phyloP scores from a whole-genome alignment of 331 rosid species.

The Pyracantha coccinea region DNA sequence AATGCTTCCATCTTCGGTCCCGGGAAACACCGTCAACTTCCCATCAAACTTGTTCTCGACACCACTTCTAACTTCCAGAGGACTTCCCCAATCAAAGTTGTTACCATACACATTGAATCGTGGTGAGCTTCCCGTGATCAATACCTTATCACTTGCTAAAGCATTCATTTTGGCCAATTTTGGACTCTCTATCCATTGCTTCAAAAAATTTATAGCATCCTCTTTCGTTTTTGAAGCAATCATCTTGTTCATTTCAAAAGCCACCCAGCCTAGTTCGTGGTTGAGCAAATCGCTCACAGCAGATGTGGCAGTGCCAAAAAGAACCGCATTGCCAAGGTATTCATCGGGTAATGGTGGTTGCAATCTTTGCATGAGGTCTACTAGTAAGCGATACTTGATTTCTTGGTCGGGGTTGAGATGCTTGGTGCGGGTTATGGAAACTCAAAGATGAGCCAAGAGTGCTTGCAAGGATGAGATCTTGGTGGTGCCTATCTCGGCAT shows the following conservation, averaged over 20 bases:
- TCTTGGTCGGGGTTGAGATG: neutral
- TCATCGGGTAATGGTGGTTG: neutral
- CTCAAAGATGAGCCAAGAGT: conserved; percentile 11
- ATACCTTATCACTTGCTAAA: neutral
- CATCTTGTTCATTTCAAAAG: conserved; percentile 28
- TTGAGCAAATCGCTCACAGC: neutral
- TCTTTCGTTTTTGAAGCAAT: conserved; percentile 6
- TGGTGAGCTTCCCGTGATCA: conserved; percentile 23
- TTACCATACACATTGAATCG: conserved; percentile 33
- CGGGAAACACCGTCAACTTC: conserved; percentile 15
- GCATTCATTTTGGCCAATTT: neutral
- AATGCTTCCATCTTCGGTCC: conserved; percentile 30
- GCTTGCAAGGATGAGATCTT: conserved; percentile 20
- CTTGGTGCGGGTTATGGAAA: neutral
- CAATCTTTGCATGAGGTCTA: neutral
- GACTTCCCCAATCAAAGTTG: conserved; percentile 45
- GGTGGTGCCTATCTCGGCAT: neutral
- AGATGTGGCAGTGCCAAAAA: neutral
- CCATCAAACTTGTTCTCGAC: conserved; percentile 7
- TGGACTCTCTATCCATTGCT: conserved; percentile 14
- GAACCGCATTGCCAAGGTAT: neutral
- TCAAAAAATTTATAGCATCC: neutral
- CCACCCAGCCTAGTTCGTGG: conserved; percentile 19
- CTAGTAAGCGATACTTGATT: neutral
- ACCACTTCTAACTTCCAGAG: conserved; percentile 30